Evolutionary conservation across 176 grass and related monocot genomes (phyloP).

Genomic region (Bromus sterilis): DNA sequence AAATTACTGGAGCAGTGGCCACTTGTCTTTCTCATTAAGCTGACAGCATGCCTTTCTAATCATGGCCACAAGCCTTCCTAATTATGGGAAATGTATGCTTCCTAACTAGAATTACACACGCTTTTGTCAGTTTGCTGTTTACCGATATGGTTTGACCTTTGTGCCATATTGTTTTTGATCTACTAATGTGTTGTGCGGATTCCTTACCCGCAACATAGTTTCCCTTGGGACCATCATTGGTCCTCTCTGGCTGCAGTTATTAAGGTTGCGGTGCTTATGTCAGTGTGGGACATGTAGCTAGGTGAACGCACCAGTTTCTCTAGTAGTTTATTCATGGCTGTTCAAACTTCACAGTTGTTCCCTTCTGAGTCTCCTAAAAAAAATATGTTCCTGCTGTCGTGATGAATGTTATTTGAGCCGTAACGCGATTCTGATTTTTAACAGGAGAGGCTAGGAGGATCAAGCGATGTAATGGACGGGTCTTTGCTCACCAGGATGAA

Average conservation of each 20-base stretch:
- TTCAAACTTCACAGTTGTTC: neutral
- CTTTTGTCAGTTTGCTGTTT: neutral
- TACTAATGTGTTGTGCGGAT: neutral
- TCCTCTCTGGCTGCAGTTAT: neutral
- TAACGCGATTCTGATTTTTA: slow-evolving; percentile 16
- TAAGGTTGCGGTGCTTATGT: neutral
- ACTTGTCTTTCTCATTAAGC: neutral
- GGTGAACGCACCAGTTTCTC: neutral
- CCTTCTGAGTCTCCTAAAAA: neutral
- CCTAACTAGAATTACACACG: neutral
- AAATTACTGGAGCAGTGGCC: neutral
- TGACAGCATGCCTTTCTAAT: neutral
- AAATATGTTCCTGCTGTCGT: neutral
- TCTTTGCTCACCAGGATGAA: slow-evolving; percentile 61
- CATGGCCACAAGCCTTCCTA: neutral
- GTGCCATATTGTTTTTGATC: neutral
- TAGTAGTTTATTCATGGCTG: neutral
- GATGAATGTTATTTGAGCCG: neutral
- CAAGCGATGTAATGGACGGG: slow-evolving; percentile 49
- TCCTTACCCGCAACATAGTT: neutral
- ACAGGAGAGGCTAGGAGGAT: slow-evolving; percentile 72
- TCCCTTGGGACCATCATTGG: neutral
- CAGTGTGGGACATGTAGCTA: neutral
- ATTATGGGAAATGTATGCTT: neutral
- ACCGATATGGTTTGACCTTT: neutral